A percentile compares a stretch with the other conserved stretches of the same genome.
These are phyloP conservation scores for Tetrastigma voinierianum DNA, from an alignment of 164 flowering plant genomes.

Conservation along the genomic window DNA sequence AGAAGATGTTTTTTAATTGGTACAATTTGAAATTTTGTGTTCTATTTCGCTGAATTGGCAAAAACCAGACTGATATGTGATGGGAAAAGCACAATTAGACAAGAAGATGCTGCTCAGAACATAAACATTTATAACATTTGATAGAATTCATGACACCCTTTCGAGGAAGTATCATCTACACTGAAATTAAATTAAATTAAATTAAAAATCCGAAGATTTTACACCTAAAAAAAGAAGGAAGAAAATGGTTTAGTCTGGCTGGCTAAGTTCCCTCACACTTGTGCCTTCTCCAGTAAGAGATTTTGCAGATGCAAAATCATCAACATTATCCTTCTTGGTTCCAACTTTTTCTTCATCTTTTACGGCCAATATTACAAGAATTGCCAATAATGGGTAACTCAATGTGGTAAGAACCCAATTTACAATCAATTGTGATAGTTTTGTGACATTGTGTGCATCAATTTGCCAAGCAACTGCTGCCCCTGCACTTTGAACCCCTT, in stretches of 20 bases:
- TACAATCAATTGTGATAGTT: slow-evolving; percentile 48
- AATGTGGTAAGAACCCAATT: slow-evolving; percentile 77
- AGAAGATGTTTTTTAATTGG: no score
- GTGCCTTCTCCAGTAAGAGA: neutral
- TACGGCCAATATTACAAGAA: slow-evolving; percentile 62
- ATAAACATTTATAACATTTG: no score
- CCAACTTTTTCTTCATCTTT: slow-evolving; percentile 41
- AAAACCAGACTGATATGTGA: no score
- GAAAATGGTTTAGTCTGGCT: neutral
- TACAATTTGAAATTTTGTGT: no score
- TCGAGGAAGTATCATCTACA: no score
- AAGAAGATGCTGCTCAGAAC: no score
- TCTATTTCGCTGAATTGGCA: no score
- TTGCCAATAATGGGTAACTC: slow-evolving; percentile 68
- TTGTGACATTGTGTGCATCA: slow-evolving; percentile 54
- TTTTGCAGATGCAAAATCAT: slow-evolving; percentile 8
- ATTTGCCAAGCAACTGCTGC: slow-evolving; percentile 97
- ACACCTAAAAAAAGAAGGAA: no score
- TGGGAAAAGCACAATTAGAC: no score
- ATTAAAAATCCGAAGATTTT: no score
- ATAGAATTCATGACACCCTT: no score
- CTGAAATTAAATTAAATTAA: no score
- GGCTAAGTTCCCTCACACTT: neutral
- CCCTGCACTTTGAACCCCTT: slow-evolving; percentile 96
- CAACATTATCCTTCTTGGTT: slow-evolving; percentile 13